Evolutionary conservation across 2,329 filamentous ascomycete species (phyloP).

Genomic region (Blastomyces silverae): DNA sequence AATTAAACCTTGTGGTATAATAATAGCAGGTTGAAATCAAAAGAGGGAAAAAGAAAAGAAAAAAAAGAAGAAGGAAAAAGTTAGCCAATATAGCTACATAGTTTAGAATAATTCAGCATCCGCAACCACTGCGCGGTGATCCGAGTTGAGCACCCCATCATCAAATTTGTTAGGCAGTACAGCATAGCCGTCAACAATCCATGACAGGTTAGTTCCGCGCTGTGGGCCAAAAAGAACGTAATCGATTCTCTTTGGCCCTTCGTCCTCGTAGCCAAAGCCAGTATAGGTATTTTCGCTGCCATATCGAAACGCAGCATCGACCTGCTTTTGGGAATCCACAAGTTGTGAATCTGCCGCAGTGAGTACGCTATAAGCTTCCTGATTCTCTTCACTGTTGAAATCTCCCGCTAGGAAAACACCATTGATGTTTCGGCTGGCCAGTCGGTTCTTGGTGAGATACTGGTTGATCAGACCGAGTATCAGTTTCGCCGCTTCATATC

Average conservation of each 20-base stretch:
- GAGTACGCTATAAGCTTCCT: constrained; percentile 49
- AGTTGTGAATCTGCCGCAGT: constrained; percentile 35
- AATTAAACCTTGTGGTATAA: no score
- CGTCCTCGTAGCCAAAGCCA: constrained; percentile 44
- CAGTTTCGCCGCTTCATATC: constrained; percentile 49
- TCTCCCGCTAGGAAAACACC: constrained; percentile 51
- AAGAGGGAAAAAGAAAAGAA: not conserved
- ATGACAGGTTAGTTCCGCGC: constrained; percentile 23
- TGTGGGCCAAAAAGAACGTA: constrained; percentile 45
- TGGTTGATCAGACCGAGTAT: constrained; percentile 42
- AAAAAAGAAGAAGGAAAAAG: not conserved
- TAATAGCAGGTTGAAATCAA: not conserved
- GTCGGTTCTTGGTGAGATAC: constrained; percentile 25
- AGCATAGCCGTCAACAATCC: constrained; percentile 44
- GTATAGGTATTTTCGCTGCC: constrained; percentile 50
- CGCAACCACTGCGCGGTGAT: constrained; percentile 52
- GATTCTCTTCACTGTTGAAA: constrained; percentile 48
- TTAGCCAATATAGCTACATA: not conserved
- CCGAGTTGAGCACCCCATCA: constrained; percentile 49
- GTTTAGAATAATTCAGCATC: constrained; percentile 37
- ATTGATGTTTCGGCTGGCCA: constrained; percentile 26
- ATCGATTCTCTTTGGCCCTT: constrained; percentile 44
- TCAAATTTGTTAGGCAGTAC: constrained; percentile 52
- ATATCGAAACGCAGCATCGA: constrained; percentile 38
- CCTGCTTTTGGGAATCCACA: constrained; percentile 35